These are phyloP conservation scores for Clavispora phyllophila DNA, from an alignment of 805 yeast species.

Conservation along the genomic window DNA sequence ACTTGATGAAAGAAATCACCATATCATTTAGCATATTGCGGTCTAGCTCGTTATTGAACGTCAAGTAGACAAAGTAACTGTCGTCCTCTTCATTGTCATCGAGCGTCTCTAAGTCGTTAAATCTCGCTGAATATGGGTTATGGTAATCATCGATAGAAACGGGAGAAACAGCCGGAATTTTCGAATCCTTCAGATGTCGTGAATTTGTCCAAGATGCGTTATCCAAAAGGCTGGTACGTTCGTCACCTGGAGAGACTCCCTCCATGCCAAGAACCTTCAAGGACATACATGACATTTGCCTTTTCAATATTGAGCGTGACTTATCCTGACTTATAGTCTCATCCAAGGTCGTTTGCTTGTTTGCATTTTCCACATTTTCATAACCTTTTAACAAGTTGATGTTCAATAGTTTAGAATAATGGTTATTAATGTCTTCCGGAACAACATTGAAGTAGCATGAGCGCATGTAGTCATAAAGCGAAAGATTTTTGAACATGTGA, in stretches of 20 bases:
- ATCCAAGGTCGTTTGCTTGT: conserved; percentile 26
- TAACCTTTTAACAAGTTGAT: conserved; percentile 34
- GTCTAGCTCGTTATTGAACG: conserved; percentile 15
- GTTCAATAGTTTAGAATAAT: conserved; percentile 30
- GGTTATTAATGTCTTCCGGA: conserved; percentile 31
- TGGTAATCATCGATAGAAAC: background rate
- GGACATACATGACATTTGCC: conserved; percentile 17
- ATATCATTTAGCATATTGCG: conserved; percentile 17
- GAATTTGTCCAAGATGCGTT: background rate
- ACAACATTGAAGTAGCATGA: conserved; percentile 35
- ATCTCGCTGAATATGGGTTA: conserved; percentile 3
- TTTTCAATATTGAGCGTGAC: conserved; percentile 10
- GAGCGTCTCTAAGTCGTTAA: conserved; percentile 10
- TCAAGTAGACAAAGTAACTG: conserved; percentile 20
- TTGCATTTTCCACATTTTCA: conserved; percentile 29
- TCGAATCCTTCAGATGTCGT: background rate
- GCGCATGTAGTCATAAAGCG: conserved; percentile 33
- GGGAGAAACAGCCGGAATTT: background rate
- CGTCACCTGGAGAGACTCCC: background rate
- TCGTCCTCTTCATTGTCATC: conserved; percentile 16
- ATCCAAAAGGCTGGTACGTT: background rate
- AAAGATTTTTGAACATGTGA: conserved; percentile 29
- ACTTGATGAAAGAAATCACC: conserved; percentile 17
- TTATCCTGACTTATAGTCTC: conserved; percentile 15
- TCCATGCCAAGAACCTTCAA: background rate